A percentile compares a stretch with the other conserved stretches of the same genome.
Evolutionary conservation across 2,329 filamentous ascomycete genomes (phyloP).

Genomic region (Beauveria medogensis): DNA sequence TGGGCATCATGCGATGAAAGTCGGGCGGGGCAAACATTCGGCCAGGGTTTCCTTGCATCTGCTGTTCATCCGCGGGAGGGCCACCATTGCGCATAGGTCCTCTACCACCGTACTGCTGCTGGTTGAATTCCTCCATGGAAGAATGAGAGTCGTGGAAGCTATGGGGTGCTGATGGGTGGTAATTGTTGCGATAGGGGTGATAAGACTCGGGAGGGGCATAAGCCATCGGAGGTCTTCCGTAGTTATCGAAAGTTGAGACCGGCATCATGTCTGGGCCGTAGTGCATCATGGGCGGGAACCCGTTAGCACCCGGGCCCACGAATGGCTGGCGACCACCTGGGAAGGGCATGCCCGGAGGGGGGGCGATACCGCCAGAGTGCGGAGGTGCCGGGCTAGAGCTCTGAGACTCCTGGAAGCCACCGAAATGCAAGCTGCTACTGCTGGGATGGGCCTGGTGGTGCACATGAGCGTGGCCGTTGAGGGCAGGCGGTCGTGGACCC

Average conservation of each 20-base stretch:
- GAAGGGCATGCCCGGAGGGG: slow-evolving; percentile 37
- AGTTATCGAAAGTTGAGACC: slow-evolving; percentile 27
- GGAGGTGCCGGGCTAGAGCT: slow-evolving; percentile 50
- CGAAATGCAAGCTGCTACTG: slow-evolving; percentile 49
- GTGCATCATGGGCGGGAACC: slow-evolving; percentile 30
- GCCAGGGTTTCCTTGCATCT: slow-evolving; percentile 20
- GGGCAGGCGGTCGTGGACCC: slow-evolving; percentile 24
- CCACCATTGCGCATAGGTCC: slow-evolving; percentile 32
- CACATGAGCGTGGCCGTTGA: slow-evolving; percentile 28
- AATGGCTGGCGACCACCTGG: slow-evolving; percentile 26
- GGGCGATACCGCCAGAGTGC: slow-evolving; percentile 37
- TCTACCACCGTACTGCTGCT: slow-evolving; percentile 31
- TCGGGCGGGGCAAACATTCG: slow-evolving; percentile 24
- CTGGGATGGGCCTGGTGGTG: slow-evolving; percentile 45
- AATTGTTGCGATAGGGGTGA: slow-evolving; percentile 28
- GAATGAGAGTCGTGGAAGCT: slow-evolving; percentile 56
- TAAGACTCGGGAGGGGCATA: slow-evolving; percentile 29
- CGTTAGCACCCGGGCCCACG: slow-evolving; percentile 25
- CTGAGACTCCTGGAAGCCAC: slow-evolving; percentile 45
- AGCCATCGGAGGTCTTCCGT: slow-evolving; percentile 28
- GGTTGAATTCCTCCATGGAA: slow-evolving; percentile 41
- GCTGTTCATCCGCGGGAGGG: slow-evolving; percentile 23
- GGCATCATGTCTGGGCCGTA: slow-evolving; percentile 28
- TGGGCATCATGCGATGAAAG: slow-evolving; percentile 26
- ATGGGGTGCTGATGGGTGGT: slow-evolving; percentile 49